A percentile compares a stretch with the other conserved stretches of the same genome.
Conservation (phyloP, 2,329 filamentous ascomycete genomes). For the Alternaria sp. region DNA sequence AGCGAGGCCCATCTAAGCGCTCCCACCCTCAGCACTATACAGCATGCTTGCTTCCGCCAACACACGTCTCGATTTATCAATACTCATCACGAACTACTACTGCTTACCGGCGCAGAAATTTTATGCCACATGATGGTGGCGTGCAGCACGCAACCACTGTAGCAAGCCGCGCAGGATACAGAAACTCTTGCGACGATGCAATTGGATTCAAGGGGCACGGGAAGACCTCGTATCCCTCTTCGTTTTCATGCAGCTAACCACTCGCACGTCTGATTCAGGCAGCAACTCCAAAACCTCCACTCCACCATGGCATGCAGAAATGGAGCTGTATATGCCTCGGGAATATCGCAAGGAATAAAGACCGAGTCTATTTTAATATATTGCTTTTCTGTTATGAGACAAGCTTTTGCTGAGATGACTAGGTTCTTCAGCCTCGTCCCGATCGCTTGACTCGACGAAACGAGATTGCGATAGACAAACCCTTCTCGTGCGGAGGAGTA, state of each 20-base stretch:
- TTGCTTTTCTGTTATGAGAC: slow-evolving; percentile 2
- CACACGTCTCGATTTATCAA: slow-evolving; percentile 2
- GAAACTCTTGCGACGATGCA: slow-evolving; percentile 8
- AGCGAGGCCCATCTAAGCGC: slow-evolving; percentile 14
- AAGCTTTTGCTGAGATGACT: slow-evolving; percentile 10
- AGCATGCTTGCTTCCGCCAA: slow-evolving; percentile 12
- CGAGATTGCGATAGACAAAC: slow-evolving; percentile 6
- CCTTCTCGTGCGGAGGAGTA: neutral
- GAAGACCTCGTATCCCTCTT: slow-evolving; percentile 16
- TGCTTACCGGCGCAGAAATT: neutral
- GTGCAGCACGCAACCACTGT: neutral
- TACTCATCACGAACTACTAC: neutral
- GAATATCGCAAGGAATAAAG: slow-evolving; percentile 4
- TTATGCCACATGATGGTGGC: neutral
- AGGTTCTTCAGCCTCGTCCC: slow-evolving; percentile 2
- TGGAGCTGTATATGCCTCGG: slow-evolving; percentile 1
- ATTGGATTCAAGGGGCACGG: neutral
- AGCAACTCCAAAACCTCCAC: slow-evolving; percentile 14
- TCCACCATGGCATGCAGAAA: slow-evolving; percentile 9
- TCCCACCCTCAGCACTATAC: neutral
- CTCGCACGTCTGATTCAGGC: slow-evolving; percentile 9
- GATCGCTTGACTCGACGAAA: slow-evolving; percentile 3
- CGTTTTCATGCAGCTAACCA: slow-evolving; percentile 5
- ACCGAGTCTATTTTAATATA: slow-evolving; percentile 9
- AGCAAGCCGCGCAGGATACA: slow-evolving; percentile 4